Evolutionary conservation across 495 filamentous ascomycete species (phyloP).

Genomic region (Penicillium steckii): DNA sequence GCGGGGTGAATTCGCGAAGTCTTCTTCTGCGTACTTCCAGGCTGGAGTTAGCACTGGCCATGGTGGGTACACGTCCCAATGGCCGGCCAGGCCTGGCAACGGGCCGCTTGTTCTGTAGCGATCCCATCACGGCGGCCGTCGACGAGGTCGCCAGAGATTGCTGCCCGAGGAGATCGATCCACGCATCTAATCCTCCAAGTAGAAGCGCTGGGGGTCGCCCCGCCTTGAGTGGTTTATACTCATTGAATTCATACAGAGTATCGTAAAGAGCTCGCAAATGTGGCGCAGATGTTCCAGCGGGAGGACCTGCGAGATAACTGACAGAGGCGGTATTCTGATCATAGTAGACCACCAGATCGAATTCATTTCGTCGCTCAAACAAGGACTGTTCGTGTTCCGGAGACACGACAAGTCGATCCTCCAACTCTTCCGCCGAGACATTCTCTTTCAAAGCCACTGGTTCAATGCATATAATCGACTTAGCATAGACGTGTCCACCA

Average conservation of each 20-base stretch:
- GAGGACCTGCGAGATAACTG: constrained; percentile 46
- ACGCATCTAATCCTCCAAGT: constrained; percentile 78
- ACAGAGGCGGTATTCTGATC: constrained; percentile 65
- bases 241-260: constrained; percentile 79
- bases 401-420: constrained; percentile 76
- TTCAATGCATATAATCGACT: constrained; percentile 85
- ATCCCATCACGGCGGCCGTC: constrained; percentile 51
- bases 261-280: constrained; percentile 69
- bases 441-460: constrained; percentile 72
- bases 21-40: constrained; percentile 54
- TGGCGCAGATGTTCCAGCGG: constrained; percentile 49
- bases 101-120: constrained; percentile 38
- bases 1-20: constrained; percentile 55
- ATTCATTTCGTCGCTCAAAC: constrained; percentile 75
- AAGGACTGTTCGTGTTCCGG: constrained; percentile 70
- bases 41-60: constrained; percentile 52
- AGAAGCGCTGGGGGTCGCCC: constrained; percentile 70
- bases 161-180: constrained; percentile 75
- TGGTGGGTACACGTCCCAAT: constrained; percentile 49
- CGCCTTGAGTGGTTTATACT: constrained; percentile 67
- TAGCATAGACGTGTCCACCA: constrained; percentile 78
- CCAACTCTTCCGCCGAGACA: constrained; percentile 82
- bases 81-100: constrained; percentile 44
- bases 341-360: constrained; percentile 87
- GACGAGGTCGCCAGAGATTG: constrained; percentile 60